phyloP scores from a whole-genome alignment of 176 grass and related monocot genomes.

The Rhynchospora tenuis region DNA sequence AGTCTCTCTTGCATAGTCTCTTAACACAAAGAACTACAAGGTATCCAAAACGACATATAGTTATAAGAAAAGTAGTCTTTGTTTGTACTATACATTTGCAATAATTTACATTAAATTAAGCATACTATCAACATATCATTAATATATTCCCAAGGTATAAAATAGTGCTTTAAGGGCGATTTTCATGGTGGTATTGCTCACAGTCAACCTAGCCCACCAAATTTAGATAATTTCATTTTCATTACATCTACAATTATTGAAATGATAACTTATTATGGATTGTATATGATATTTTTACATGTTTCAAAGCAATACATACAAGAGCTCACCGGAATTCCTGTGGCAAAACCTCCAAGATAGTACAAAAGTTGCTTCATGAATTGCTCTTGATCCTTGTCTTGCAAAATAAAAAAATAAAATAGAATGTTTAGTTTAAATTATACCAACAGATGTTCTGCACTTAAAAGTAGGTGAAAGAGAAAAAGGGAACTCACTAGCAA shows the following conservation, averaged over 20 bases:
- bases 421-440: conserved; percentile 23
- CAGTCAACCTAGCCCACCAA: not conserved
- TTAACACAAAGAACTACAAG: conserved; percentile 92
- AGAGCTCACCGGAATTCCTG: conserved; percentile 99
- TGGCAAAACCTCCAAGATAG: conserved; percentile 83
- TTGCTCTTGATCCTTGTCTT: conserved; percentile 95
- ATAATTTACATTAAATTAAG: not conserved
- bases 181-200: not conserved
- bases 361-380: conserved; percentile 85
- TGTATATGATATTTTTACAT: not conserved
- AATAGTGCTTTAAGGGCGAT: not conserved
- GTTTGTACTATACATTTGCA: not conserved
- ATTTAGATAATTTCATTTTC: not conserved
- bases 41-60: conserved; percentile 20
- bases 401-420: conserved; percentile 39
- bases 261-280: conserved; percentile 38
- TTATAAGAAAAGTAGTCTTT: not conserved
- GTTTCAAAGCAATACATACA: conserved; percentile 67
- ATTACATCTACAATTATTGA: not conserved
- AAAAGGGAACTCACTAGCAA: conserved; percentile 50
- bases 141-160: not conserved
- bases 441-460: not conserved
- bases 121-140: not conserved
- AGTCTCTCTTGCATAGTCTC: conserved; percentile 93
- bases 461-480: not conserved